Evolutionary conservation across 768 basidiomycete genomes (phyloP).

Genomic region (Pleurotus pulmonarius): DNA sequence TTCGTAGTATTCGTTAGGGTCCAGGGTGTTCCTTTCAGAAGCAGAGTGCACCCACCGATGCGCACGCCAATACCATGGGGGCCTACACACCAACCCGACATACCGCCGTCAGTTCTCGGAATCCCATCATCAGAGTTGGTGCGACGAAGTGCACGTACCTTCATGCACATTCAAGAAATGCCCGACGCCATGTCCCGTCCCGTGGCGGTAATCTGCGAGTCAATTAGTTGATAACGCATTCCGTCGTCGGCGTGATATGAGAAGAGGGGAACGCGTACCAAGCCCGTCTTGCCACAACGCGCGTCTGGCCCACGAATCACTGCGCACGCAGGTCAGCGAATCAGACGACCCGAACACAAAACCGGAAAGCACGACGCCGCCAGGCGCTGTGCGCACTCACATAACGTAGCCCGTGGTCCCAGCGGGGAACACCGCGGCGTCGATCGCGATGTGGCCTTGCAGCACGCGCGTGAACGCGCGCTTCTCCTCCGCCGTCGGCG

Average conservation of each 20-base stretch:
- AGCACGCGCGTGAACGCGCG: constrained; percentile 89
- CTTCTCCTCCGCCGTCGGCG: constrained; percentile 76
- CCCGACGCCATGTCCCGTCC: constrained; percentile 94
- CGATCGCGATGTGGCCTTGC: constrained; percentile 89
- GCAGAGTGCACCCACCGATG: constrained; percentile 29
- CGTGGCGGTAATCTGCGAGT: constrained; percentile 65
- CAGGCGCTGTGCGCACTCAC: constrained; percentile 27
- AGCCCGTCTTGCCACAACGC: constrained; percentile 86
- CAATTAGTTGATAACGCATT: background rate
- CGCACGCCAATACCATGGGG: constrained; percentile 63
- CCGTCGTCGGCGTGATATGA: background rate
- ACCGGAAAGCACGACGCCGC: too few relatives aligned
- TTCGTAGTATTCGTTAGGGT: background rate
- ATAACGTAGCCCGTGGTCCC: constrained; percentile 70
- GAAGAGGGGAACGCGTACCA: constrained; percentile 40
- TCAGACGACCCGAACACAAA: too few relatives aligned
- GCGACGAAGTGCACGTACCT: constrained; percentile 29
- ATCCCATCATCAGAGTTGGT: too few relatives aligned
- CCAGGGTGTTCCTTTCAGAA: background rate
- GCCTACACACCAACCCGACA: constrained; percentile 24
- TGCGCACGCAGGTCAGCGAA: constrained; percentile 23
- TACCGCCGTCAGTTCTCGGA: too few relatives aligned
- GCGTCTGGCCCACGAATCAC: constrained; percentile 78
- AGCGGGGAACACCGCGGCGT: constrained; percentile 76
- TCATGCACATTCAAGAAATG: constrained; percentile 95